Percentiles rank a stretch among this genome's conserved stretches.
Evolutionary conservation across 2,329 filamentous ascomycete species (phyloP).

Genomic region (Botrytis elliptica): DNA sequence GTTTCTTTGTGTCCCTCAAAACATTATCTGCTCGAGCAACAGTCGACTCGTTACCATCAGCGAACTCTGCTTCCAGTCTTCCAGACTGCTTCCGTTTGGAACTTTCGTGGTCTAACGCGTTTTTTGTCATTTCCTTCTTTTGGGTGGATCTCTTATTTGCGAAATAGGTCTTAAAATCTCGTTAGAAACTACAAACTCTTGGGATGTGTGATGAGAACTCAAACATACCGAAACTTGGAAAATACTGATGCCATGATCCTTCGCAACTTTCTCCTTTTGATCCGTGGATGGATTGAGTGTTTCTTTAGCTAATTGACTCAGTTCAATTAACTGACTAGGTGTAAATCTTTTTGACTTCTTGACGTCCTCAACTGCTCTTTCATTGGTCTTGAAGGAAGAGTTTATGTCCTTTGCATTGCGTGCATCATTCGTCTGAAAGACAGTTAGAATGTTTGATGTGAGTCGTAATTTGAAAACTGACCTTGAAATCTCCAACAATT

Average conservation of each 20-base stretch:
- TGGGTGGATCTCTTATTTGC: neutral
- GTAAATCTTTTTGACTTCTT: too few species aligned
- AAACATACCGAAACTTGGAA: neutral
- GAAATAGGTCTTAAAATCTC: neutral
- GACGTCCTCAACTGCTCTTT: too few species aligned
- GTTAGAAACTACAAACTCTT: neutral
- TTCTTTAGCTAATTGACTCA: neutral
- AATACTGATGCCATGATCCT: neutral
- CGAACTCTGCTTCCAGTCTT: neutral
- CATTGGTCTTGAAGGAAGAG: too few species aligned
- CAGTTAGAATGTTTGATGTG: accelerated
- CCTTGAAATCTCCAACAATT: neutral
- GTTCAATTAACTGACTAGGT: neutral
- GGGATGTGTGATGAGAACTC: too few species aligned
- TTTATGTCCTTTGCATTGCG: too few species aligned
- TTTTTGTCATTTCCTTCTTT: neutral
- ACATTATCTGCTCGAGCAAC: neutral
- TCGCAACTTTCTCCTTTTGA: neutral
- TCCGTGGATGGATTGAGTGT: neutral
- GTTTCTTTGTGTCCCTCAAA: neutral
- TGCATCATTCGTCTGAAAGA: accelerated
- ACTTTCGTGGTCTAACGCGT: neutral
- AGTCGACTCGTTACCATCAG: too few species aligned
- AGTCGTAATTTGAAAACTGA: neutral
- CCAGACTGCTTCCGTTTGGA: neutral